Evolutionary conservation across 1,139 yeast species (phyloP), one percentile per base, ranked within the genome.

Genomic region (Taiozyma onychis): DNA sequence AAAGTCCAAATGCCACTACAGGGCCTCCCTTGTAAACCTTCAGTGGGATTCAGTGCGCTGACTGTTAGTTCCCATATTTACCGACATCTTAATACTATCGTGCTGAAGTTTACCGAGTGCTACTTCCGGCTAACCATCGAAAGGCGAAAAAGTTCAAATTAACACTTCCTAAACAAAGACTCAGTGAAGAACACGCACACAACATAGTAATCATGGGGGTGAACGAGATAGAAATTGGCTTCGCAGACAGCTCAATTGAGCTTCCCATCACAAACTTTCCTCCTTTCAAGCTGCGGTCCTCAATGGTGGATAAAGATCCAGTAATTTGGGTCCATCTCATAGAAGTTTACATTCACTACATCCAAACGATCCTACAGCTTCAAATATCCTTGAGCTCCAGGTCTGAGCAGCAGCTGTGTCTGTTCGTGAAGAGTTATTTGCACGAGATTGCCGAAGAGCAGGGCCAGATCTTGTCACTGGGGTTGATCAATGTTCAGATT

Each of bases 261-360:
- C 68, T 82, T 13, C 88, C 88, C 1, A 78, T 85, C 14, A 87
- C 88, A 6, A 77, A 78, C 41, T 86, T 80, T 53, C 93, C 93
- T 3, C 90, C 90, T 1, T 85, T 85, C 67, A 76, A 78, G 54
- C 73, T 86, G 34, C 71, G 93, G 41, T 85, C 91, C 0, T 81
- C 88, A 10, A 70, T 86, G 59, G 83, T 85, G 10, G 93, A 86
- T 60, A 85, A 81, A 57, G 95, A 86, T 62, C 95, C 95, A 0
- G 90, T 86, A 35, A 85, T 86, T 11, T 86, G 91, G 90, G 85
- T 77, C 3, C 89, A 85, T 64, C 67, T 84, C 32, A 67, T 85
- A 16, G 87, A 83, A 55, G 79, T 80, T 5, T 86, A 84, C 63
- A 78, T 84, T 48, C 72, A 74, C 51, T 76, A 70, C 53, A 64